Percentiles rank a stretch among this genome's conserved stretches.
phyloP scores from a whole-genome alignment of 352 stramenopile species.

The Albugo laibachii region DNA sequence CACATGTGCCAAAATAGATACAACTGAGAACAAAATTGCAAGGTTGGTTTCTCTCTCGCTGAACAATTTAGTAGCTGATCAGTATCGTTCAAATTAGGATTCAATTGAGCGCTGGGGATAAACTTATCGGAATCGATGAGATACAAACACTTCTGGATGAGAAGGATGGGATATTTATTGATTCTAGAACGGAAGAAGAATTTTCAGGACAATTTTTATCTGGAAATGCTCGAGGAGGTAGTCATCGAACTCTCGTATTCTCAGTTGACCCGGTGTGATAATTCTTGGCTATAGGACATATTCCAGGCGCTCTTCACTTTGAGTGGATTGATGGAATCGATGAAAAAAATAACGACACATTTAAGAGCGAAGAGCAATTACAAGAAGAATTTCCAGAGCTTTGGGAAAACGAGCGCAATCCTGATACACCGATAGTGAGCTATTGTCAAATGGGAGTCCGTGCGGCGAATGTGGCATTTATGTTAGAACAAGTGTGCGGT shows the following conservation, averaged over 20 bases:
- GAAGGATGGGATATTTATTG: constrained; percentile 11
- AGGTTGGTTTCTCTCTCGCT: background rate
- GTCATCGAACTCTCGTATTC: background rate
- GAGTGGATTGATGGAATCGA: constrained; percentile 50
- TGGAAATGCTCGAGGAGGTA: constrained; percentile 16
- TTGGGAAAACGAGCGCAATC: constrained; percentile 18
- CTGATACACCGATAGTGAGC: constrained; percentile 25
- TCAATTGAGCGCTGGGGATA: background rate
- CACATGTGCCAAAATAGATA: too few species aligned
- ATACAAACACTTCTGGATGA: background rate
- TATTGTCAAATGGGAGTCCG: constrained; percentile 62
- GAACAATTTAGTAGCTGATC: background rate
- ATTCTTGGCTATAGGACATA: constrained; percentile 15
- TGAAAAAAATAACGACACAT: constrained; percentile 5
- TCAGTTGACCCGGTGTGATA: too few species aligned
- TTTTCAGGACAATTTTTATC: constrained; percentile 17
- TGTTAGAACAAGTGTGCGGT: constrained; percentile 33
- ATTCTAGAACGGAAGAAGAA: constrained; percentile 18
- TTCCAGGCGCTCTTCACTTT: constrained; percentile 48
- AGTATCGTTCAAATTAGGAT: background rate
- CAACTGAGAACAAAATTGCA: background rate
- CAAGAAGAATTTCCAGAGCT: background rate
- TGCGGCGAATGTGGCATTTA: constrained; percentile 41
- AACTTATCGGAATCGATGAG: background rate
- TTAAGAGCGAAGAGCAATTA: background rate